A percentile compares a stretch with the other conserved stretches of the same genome.
Evolutionary conservation across 1,139 yeast species (phyloP).

Genomic region (Taphrina wiesneri): DNA sequence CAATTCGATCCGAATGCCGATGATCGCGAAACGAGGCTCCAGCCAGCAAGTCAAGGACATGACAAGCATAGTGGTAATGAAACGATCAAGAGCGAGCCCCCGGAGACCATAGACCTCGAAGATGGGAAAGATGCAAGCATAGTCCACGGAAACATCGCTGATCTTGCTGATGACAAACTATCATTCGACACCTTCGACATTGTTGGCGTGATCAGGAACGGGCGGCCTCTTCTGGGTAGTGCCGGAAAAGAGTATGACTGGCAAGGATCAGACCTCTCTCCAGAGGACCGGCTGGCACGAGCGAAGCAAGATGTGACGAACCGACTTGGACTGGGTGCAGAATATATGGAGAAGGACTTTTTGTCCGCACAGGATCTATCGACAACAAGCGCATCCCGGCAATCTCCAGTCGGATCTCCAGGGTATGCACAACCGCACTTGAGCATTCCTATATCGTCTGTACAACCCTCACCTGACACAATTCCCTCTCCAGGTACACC

Average conservation of each 20-base stretch:
- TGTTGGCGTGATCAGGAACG: constrained; percentile 63
- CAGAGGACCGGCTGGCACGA: constrained; percentile 48
- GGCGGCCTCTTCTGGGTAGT: constrained; percentile 70
- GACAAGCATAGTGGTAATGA: not conserved
- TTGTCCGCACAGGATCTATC: constrained; percentile 39
- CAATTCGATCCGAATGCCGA: constrained; percentile 77
- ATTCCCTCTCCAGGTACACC: constrained; percentile 40
- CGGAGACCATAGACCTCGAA: constrained; percentile 31
- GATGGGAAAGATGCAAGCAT: not conserved
- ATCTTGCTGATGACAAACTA: constrained; percentile 50
- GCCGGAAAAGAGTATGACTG: constrained; percentile 56
- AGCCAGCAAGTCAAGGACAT: not conserved
- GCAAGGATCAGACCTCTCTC: constrained; percentile 47
- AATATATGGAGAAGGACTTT: constrained; percentile 48
- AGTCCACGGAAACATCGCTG: too few relatives aligned
- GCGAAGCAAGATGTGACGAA: constrained; percentile 49
- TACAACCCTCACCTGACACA: constrained; percentile 34
- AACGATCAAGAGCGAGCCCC: constrained; percentile 7
- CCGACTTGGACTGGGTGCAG: constrained; percentile 52
- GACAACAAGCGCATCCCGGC: not conserved
- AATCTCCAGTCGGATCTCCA: not conserved
- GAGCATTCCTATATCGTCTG: not conserved
- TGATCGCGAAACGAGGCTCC: not conserved
- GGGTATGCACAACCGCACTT: constrained; percentile 2
- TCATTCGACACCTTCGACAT: constrained; percentile 66